Base-by-base conservation (phyloP, 2,329 filamentous ascomycete species). In the Diaporthe batatas region DNA sequence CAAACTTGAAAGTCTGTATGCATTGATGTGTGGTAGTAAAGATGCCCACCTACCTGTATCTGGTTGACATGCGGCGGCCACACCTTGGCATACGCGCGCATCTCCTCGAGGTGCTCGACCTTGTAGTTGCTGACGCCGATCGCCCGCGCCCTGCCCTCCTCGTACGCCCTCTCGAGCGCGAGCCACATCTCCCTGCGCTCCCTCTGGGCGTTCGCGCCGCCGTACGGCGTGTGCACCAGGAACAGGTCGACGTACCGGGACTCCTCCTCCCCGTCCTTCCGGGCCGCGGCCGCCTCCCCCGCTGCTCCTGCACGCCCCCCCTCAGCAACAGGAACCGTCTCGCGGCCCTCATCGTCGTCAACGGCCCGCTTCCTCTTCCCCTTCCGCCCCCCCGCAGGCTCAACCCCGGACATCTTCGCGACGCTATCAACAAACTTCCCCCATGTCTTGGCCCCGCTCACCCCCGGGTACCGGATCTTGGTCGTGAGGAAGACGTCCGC, bases 61-160 rank as follows among this genome's bases (percentile, higher is more conserved):
- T 72, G 70, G 36, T 72, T 72, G 18, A 72, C 70, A 42, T 68
- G 58, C 21, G 70, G 70, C 42, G 70, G 70, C 70, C 70, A 72
- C 34, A 72, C 53, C 8, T 23, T 68, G 0, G 59, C 70, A n/a
- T 68, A 72, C 34, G 25, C 34, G 8, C 53, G 25, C 58, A 72
- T 68, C 70, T 72, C 58, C 44, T 72, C 58, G 2, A 72, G 23
- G 16, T 72, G 57, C 58, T 71, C 58, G 23, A 65, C 47, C 59
- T 67, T 53, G 51, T 71, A 72, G 6, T 68, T 72, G 25, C 70
- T 72, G 2, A 72, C 47, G 6, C 70, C 58, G 16, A 72, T 72
- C 23, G 58, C 51, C 34, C 23, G 34, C 0, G 70, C 59, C 18
- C 3, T 72, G 12, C 70, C 58, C 44, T 72, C 58, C 10, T 72